Evolutionary conservation across 768 basidiomycete species (phyloP).

Genomic region (Boletus subcaerulescens): DNA sequence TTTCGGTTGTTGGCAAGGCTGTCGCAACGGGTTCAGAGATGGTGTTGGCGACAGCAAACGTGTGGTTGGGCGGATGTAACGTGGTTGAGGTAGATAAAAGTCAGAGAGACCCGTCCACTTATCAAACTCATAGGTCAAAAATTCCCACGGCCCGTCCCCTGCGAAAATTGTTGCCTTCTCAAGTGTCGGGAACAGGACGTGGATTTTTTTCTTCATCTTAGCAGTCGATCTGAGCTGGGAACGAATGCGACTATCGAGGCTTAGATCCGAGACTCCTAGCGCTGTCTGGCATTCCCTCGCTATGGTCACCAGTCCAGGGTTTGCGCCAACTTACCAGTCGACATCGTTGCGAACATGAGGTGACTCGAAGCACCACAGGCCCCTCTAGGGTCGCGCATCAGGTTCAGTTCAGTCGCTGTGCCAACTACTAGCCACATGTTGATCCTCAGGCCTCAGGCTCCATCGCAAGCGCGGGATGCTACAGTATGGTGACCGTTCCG

Average conservation of each 20-base stretch:
- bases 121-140: conserved; percentile 26
- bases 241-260: too few relatives aligned
- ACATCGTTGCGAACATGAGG: neutral
- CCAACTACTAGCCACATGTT: too few relatives aligned
- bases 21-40: conserved; percentile 10
- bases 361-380: neutral
- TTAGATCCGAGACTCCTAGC: too few relatives aligned
- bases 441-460: too few relatives aligned
- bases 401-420: neutral
- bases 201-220: too few relatives aligned
- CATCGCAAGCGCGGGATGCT: too few relatives aligned
- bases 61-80: conserved; percentile 8
- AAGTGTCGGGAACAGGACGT: too few relatives aligned
- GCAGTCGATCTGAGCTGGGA: too few relatives aligned
- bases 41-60: conserved; percentile 13
- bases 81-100: conserved; percentile 24
- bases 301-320: too few relatives aligned
- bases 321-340: neutral
- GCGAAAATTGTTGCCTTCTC: neutral
- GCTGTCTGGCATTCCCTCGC: too few relatives aligned
- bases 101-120: conserved; percentile 21
- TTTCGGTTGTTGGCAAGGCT: conserved; percentile 11
- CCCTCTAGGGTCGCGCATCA: neutral
- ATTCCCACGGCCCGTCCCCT: conserved; percentile 26
- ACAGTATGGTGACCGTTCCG: too few relatives aligned